Evolutionary conservation across 768 basidiomycete genomes (phyloP).

Genomic region (Leccinum aurantiacum): DNA sequence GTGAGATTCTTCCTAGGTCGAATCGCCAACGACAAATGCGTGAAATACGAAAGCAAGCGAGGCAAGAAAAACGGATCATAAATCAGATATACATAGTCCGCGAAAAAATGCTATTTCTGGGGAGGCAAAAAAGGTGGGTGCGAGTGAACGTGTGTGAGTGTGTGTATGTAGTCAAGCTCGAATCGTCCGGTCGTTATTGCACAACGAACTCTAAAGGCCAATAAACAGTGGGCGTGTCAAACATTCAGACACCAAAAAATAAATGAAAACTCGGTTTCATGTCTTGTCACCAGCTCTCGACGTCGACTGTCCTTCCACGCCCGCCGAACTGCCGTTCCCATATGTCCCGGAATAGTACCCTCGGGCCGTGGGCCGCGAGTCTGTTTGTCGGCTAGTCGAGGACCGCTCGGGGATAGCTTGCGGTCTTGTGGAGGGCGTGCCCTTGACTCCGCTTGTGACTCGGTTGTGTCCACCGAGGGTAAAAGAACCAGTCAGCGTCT

Average conservation of each 20-base stretch:
- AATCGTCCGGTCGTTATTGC: constrained; percentile 16
- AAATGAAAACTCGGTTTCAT: constrained; percentile 16
- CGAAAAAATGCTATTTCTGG: constrained; percentile 10
- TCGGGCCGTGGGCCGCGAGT: constrained; percentile 22
- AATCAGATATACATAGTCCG: constrained; percentile 31
- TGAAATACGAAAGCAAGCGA: constrained; percentile 25
- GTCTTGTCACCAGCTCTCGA: constrained; percentile 25
- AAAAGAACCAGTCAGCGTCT: constrained; percentile 18
- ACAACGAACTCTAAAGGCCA: constrained; percentile 12
- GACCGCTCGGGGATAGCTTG: constrained; percentile 23
- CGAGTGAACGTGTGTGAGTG: constrained; percentile 1
- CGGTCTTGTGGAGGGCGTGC: constrained; percentile 20
- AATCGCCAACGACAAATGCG: constrained; percentile 9
- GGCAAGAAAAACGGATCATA: constrained; percentile 30
- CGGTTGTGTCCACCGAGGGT: constrained; percentile 23
- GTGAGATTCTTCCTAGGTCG: constrained; percentile 8
- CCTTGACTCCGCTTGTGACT: constrained; percentile 18
- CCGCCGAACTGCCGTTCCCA: constrained; percentile 13
- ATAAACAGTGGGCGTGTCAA: constrained; percentile 2
- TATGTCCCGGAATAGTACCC: constrained; percentile 24
- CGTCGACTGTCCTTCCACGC: constrained; percentile 12
- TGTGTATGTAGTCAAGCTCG: constrained; percentile 10
- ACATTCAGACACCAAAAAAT: neutral
- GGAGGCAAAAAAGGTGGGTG: constrained; percentile 4
- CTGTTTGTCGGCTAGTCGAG: constrained; percentile 17